Base-by-base conservation (phyloP, 139 green algal species). In the Tetradesmus obliquus region DNA sequence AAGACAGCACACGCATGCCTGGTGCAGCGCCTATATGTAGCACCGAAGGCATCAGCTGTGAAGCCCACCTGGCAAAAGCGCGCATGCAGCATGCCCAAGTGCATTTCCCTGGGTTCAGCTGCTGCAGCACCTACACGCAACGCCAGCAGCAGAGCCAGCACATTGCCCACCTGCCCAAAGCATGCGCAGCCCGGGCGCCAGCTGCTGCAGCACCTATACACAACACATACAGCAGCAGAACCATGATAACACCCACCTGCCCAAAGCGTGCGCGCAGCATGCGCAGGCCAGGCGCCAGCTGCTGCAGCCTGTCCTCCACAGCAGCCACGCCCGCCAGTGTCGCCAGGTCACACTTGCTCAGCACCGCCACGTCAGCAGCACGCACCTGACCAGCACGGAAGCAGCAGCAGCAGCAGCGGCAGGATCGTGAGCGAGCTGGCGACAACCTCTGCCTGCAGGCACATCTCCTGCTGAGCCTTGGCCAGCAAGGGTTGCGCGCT, bases 321-420 rank as follows among this genome's bases (percentile, higher is more conserved):
- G 91, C 93, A 55, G 91, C 69, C 79, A 94, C 84, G 19, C 24
- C 55, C 12, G 87, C 91, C 90, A 95, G 90, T 2, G 62, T 58
- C 13, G 87, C 92, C 79, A 96, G 92, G 86, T 96, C 94, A 90
- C 91, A 94, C 93, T 96, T 96, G 93, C 95, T 96, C 17, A 96
- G 55, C 5, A 96, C 85, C 7, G 95, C 93, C 12, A 96, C 74
- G 69, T 96, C 94, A 2, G 92, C 89, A 45, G 58, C 91, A 89
- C 80, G 83, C 24, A 92, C 19, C 89, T 89, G 83, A 45, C 24
- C 57, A 51, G 8, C 17, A 82, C 19, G 17, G 57, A 66, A 12
- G 15, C 72, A 85, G 87, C 19, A 54, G 45, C 86, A 12, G 80
- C 45, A 45, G 32, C 32, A 45, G 32, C 32, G 32, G 69, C 69